These are phyloP conservation scores for Ascobolus immersus DNA, from an alignment of 495 filamentous ascomycete genomes.

Conservation along the genomic window DNA sequence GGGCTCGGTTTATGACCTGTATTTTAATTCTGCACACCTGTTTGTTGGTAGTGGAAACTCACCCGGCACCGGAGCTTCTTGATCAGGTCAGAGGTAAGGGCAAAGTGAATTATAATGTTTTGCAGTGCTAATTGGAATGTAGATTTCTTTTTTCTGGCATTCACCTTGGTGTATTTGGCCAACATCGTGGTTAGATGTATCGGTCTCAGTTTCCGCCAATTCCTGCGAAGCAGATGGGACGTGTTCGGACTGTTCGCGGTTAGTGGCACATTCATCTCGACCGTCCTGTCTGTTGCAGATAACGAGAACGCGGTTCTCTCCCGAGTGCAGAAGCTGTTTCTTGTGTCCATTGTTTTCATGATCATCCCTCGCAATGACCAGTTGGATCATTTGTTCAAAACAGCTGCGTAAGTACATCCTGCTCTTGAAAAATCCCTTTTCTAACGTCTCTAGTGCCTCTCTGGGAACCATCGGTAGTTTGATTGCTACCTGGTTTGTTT, in stretches of 20 bases:
- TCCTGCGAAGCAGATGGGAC: conserved; percentile 87
- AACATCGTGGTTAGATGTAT: conserved; percentile 69
- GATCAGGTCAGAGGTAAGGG: conserved; percentile 30
- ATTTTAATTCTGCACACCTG: conserved; percentile 62
- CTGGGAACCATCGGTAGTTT: conserved; percentile 75
- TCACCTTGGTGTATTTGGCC: conserved; percentile 60
- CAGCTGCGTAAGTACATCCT: conserved; percentile 36
- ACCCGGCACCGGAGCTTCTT: conserved; percentile 43
- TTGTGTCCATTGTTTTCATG: conserved; percentile 71
- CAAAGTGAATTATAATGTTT: too few relatives aligned
- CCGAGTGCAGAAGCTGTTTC: conserved; percentile 73
- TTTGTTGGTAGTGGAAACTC: conserved; percentile 64
- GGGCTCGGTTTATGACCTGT: conserved; percentile 57
- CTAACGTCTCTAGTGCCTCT: conserved; percentile 30
- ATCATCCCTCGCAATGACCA: conserved; percentile 94
- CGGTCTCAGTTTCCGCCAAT: conserved; percentile 79
- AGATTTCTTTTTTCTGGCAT: conserved; percentile 53
- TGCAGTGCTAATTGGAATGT: conserved; percentile 2
- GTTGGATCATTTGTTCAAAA: conserved; percentile 97
- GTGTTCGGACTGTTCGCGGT: conserved; percentile 65
- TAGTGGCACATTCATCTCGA: conserved; percentile 57
- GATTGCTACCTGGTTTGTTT: conserved; percentile 84
- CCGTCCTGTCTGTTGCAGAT: conserved; percentile 38
- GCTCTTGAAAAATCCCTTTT: background rate
- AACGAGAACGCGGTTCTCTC: conserved; percentile 32